These are phyloP conservation scores for Salix udensis DNA, from an alignment of 345 rosid species.

Conservation along the genomic window DNA sequence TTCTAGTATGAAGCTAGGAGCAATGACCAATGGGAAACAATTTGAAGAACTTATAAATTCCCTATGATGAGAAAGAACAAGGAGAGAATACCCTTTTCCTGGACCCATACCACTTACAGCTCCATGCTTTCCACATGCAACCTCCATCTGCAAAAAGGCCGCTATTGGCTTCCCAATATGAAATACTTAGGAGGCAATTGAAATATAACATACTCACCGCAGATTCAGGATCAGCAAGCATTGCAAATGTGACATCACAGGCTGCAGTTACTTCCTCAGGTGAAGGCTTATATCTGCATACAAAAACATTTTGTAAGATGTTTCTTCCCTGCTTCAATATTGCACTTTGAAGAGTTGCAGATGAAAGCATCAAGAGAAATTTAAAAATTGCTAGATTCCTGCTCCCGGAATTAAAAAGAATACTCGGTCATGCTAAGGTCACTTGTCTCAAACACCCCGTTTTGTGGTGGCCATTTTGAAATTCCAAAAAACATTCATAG, in stretches of 20 bases:
- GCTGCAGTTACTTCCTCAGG: constrained; percentile 88
- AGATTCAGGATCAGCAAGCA: constrained; percentile 97
- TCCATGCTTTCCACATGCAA: constrained; percentile 85
- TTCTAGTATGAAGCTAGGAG: background rate
- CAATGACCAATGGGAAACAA: background rate
- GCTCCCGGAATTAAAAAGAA: too few species aligned
- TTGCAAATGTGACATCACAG: constrained; percentile 82
- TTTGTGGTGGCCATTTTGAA: background rate
- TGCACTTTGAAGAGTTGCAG: background rate
- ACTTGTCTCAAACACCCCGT: too few species aligned
- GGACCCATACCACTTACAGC: constrained; percentile 66
- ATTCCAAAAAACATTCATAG: background rate
- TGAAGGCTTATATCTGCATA: constrained; percentile 61
- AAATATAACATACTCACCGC: constrained; percentile 81
- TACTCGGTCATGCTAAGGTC: too few species aligned
- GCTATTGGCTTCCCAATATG: constrained; percentile 9
- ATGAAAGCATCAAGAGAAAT: background rate
- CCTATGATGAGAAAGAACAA: constrained; percentile 4
- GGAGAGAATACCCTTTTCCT: constrained; percentile 71
- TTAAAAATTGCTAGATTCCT: background rate
- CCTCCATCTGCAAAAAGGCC: constrained; percentile 55
- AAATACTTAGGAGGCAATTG: background rate
- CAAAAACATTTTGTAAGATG: background rate
- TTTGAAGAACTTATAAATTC: background rate
- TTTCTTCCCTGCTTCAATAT: background rate